These are phyloP conservation scores for Pestalotiopsis sp. DNA, from an alignment of 2,329 filamentous ascomycete genomes.

Conservation along the genomic window DNA sequence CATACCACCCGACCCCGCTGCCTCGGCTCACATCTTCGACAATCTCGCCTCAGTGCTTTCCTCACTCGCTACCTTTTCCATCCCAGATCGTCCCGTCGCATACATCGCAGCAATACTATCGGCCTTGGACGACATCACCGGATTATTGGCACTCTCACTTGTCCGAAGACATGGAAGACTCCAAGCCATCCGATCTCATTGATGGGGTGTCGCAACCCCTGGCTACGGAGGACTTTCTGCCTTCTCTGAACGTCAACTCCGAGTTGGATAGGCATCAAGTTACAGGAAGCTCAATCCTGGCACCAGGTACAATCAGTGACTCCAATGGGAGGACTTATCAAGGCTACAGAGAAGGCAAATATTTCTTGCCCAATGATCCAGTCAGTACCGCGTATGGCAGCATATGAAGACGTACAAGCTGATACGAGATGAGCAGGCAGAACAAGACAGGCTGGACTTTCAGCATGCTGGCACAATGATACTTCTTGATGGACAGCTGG, in stretches of 20 bases:
- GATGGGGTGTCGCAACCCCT: neutral
- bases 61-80: neutral
- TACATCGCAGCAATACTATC: neutral
- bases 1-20: neutral
- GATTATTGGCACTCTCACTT: neutral
- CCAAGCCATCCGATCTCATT: neutral
- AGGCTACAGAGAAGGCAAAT: constrained; percentile 6
- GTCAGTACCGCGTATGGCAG: neutral
- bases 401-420: neutral
- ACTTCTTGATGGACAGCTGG: neutral
- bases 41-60: neutral
- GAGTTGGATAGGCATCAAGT: neutral
- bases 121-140: neutral
- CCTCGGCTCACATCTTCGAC: neutral
- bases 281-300: neutral
- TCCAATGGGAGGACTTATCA: constrained; percentile 10
- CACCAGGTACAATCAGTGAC: neutral
- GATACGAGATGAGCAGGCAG: neutral
- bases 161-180: neutral
- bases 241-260: neutral
- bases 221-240: neutral
- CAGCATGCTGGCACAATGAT: neutral
- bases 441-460: constrained; percentile 4
- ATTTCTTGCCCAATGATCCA: constrained; percentile 10
- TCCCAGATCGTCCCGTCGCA: neutral